Conservation (phyloP, 768 basidiomycete genomes). For the Paxillus rubicundulus region DNA sequence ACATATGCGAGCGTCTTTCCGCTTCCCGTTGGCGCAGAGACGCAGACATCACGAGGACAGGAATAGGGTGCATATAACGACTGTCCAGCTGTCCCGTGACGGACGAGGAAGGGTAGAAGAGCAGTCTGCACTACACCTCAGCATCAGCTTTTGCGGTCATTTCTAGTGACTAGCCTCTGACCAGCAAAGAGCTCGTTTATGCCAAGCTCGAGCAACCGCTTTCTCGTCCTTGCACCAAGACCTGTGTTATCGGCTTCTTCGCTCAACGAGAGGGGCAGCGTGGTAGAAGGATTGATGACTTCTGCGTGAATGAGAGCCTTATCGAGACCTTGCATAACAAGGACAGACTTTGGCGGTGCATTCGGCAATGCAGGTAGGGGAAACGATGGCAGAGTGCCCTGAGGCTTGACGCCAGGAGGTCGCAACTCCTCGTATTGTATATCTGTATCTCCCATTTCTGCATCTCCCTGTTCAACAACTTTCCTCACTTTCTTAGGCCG, state of each 20-base stretch:
- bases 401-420: slow-evolving; percentile 8
- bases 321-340: slow-evolving; percentile 79
- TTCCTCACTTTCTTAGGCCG: slow-evolving; percentile 48
- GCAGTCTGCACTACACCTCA: slow-evolving; percentile 75
- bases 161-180: slow-evolving; percentile 33
- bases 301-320: slow-evolving; percentile 68
- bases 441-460: slow-evolving; percentile 5
- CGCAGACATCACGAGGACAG: slow-evolving; percentile 78
- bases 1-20: slow-evolving; percentile 98
- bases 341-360: slow-evolving; percentile 65
- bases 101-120: slow-evolving; percentile 79
- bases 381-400: slow-evolving; percentile 58
- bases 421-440: not conserved
- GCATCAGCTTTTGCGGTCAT: slow-evolving; percentile 12
- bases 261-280: slow-evolving; percentile 42
- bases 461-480: slow-evolving; percentile 25
- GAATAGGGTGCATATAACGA: slow-evolving; percentile 64
- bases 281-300: slow-evolving; percentile 54
- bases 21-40: slow-evolving; percentile 96
- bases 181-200: slow-evolving; percentile 89
- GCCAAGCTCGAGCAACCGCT: slow-evolving; percentile 68
- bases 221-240: slow-evolving; percentile 58
- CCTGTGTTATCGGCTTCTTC: slow-evolving; percentile 42
- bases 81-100: slow-evolving; percentile 36
- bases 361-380: slow-evolving; percentile 64